These are phyloP conservation scores for Angomonas deanei DNA, from an alignment of 208 protist genomes.

Conservation along the genomic window DNA sequence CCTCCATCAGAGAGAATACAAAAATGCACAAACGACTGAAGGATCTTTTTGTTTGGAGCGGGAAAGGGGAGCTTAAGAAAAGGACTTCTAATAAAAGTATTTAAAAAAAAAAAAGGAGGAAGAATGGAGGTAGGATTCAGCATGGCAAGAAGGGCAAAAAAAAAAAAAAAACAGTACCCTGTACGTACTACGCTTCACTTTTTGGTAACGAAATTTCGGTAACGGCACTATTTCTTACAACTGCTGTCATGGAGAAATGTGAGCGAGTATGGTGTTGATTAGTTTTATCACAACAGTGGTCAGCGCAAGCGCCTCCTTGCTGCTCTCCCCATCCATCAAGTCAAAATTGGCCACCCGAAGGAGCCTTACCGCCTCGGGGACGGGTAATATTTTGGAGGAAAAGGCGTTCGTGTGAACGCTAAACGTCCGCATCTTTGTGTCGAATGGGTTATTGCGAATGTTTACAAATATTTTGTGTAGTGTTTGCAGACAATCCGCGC, in stretches of 20 bases:
- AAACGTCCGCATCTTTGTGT: constrained; percentile 60
- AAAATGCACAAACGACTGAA: constrained; percentile 8
- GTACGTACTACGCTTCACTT: too few relatives aligned
- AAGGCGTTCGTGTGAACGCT: constrained; percentile 53
- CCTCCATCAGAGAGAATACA: constrained; percentile 9
- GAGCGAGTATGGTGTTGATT: constrained; percentile 15
- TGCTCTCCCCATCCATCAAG: constrained; percentile 30
- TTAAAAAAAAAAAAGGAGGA: neutral
- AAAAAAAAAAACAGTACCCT: neutral
- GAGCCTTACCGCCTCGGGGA: constrained; percentile 40
- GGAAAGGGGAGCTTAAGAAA: constrained; percentile 12
- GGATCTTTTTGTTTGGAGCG: too few relatives aligned
- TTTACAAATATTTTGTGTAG: constrained; percentile 60
- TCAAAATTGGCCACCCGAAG: constrained; percentile 66
- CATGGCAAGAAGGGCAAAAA: neutral
- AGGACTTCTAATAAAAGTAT: neutral
- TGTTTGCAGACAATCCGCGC: constrained; percentile 28
- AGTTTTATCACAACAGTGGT: constrained; percentile 57
- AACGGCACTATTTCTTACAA: too few relatives aligned
- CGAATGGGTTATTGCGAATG: constrained; percentile 55
- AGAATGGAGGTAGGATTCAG: neutral
- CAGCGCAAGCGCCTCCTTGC: constrained; percentile 29
- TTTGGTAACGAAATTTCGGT: too few relatives aligned
- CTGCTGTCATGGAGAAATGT: neutral
- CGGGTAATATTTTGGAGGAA: constrained; percentile 30